Evolutionary conservation across 805 yeast species (phyloP).

Genomic region (Barnettozyma californica): DNA sequence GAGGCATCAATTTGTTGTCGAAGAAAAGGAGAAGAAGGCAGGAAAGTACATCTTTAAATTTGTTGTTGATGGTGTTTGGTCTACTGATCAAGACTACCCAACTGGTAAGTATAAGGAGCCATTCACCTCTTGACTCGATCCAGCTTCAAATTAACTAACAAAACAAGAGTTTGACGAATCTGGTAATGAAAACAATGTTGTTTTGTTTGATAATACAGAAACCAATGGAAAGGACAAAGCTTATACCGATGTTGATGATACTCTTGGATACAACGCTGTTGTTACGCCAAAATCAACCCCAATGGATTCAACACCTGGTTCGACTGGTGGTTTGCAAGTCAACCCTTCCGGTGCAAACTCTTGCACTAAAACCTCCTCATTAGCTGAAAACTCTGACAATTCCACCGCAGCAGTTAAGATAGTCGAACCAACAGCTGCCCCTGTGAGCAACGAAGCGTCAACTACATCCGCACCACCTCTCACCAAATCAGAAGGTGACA

Average conservation of each 20-base stretch:
- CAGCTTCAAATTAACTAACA: constrained; percentile 10
- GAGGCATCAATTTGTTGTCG: constrained; percentile 14
- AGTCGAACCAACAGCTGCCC: not conserved
- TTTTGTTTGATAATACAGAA: constrained; percentile 15
- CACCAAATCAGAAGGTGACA: not conserved
- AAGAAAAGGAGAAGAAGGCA: constrained; percentile 11
- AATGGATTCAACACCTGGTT: not conserved
- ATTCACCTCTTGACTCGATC: not conserved
- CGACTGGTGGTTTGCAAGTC: not conserved
- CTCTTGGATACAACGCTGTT: not conserved
- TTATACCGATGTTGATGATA: not conserved
- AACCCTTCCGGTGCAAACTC: not conserved
- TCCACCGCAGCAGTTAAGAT: not conserved
- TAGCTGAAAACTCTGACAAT: not conserved
- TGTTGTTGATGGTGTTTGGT: constrained; percentile 20
- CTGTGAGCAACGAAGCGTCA: not conserved
- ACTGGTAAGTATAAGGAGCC: constrained; percentile 12
- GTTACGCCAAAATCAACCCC: not conserved
- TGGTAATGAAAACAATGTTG: constrained; percentile 35
- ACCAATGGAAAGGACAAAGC: constrained; percentile 6
- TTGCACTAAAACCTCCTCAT: not conserved
- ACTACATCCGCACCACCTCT: not conserved
- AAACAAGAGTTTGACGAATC: constrained; percentile 28
- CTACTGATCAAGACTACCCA: constrained; percentile 17
- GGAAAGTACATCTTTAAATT: constrained; percentile 24